Evolutionary conservation across 2,329 filamentous ascomycete species (phyloP), one percentile per base, ranked within the genome.

Genomic region (Gremmenia infestans): DNA sequence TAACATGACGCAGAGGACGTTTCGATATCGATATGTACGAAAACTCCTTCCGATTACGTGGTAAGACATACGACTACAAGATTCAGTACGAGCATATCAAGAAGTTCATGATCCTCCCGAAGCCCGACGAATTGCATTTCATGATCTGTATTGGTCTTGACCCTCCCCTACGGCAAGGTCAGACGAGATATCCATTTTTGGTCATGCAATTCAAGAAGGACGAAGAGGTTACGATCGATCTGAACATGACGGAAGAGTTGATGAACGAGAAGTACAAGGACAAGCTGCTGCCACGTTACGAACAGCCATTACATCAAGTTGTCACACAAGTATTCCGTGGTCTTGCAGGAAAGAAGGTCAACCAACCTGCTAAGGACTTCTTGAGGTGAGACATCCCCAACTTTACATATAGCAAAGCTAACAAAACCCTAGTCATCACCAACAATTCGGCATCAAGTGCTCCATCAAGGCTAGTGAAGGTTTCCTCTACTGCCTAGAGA

Each of bases 1-100:
- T 73, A 61, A 72, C 57, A 17, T 48, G 50, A 50, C 60, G 59
- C 74, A 92, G 94, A 88, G 95, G 94, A 72, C 93, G 94, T 64
- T 99, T 99, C 80, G 94, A 97, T 72, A 96, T 99, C 76, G 94
- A 99, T 73, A 96, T 99, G 88, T 99, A 99, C 81, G 94, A 97
- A 73, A 87, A 85, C 15, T 97, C 94, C 2, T 97, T 99, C 81
- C 88, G 94, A 60, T 82, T 99, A 60, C 93, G 94, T 63, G 94
- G 94, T 68, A 99, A 99, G 77, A 99, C 94, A 23, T 99, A 99
- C 78, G 95, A 99, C 77, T 99, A 99, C 84, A 99, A 99, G 82
- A 97, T 99, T 63, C 91, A 97, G 72, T 99, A 97, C 74, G 90
- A 97, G 56, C 85, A 87, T 50, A 91, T 97, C 76, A 99, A 99